A percentile compares a stretch with the other conserved stretches of the same genome.
Evolutionary conservation across 2,329 filamentous ascomycete genomes (phyloP).

Genomic region (Plectosphaerella sp.): DNA sequence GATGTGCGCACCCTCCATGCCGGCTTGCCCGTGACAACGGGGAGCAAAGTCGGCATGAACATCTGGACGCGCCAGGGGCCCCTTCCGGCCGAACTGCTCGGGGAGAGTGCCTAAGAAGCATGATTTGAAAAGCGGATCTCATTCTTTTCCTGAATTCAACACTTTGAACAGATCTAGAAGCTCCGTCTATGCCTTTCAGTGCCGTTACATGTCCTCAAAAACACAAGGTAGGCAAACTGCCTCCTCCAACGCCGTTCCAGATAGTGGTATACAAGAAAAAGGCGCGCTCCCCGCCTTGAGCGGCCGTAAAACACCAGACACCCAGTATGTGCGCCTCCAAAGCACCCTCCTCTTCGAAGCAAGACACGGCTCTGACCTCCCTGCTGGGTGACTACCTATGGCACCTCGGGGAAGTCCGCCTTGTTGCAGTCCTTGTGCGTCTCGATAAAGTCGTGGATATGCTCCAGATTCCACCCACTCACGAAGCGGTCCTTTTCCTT

Average conservation of each 20-base stretch:
- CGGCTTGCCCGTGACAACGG: constrained; percentile 38
- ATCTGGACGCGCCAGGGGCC: constrained; percentile 44
- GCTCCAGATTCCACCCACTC: constrained; percentile 37
- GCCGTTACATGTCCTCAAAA: no score
- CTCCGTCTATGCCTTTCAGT: no score
- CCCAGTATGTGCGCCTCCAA: no score
- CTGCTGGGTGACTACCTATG: background rate
- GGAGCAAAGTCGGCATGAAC: constrained; percentile 47
- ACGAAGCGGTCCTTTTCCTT: constrained; percentile 23
- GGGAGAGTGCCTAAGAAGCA: constrained; percentile 6
- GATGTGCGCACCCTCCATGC: constrained; percentile 41
- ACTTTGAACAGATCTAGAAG: no score
- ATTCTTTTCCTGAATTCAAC: no score
- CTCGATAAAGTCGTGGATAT: constrained; percentile 34
- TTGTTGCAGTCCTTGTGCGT: constrained; percentile 28
- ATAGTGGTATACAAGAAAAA: background rate
- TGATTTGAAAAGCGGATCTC: no score
- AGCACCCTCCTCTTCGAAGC: background rate
- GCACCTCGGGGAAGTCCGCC: constrained; percentile 23
- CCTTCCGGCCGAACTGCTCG: constrained; percentile 27
- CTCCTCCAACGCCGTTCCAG: background rate
- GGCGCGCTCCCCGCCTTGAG: no score
- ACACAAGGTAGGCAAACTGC: no score
- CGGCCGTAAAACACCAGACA: no score
- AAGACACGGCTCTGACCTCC: no score